These are phyloP conservation scores for Malus orientalis DNA, from an alignment of 306 rosid species.

Conservation along the genomic window DNA sequence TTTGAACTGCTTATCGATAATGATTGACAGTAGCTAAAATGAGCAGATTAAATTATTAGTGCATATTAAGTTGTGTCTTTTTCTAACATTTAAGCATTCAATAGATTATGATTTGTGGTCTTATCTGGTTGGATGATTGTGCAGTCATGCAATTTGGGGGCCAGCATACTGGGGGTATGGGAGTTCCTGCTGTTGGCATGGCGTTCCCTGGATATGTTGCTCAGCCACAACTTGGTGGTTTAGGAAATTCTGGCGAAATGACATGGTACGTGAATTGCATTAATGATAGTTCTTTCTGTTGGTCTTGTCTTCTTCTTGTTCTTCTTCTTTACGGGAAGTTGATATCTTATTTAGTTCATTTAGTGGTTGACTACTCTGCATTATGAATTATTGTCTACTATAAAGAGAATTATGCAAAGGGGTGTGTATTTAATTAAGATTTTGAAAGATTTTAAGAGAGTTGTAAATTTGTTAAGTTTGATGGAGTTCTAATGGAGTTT, in stretches of 20 bases:
- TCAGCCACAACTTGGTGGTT: slow-evolving; percentile 80
- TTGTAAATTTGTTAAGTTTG: too few relatives aligned
- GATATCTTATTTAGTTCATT: not conserved
- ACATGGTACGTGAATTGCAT: slow-evolving; percentile 49
- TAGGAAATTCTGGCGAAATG: slow-evolving; percentile 84
- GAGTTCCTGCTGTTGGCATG: slow-evolving; percentile 99
- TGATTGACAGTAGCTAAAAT: not conserved
- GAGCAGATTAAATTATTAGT: not conserved
- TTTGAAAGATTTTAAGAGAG: too few relatives aligned
- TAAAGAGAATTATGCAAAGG: not conserved
- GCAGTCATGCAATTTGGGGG: slow-evolving; percentile 96
- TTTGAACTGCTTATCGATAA: not conserved
- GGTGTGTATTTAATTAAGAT: too few relatives aligned
- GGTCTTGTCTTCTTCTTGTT: not conserved
- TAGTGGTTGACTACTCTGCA: not conserved
- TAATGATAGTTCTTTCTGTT: not conserved
- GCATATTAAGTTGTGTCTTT: not conserved
- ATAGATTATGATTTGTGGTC: not conserved
- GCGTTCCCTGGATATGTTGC: slow-evolving; percentile 98
- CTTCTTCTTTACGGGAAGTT: not conserved
- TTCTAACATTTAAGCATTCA: not conserved
- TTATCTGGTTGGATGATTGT: slow-evolving; percentile 17
- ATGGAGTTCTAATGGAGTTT: too few relatives aligned
- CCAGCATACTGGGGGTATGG: slow-evolving; percentile 95
- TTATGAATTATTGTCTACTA: not conserved